Base-by-base conservation (phyloP, 345 rosid species). In the Salix exigua region DNA sequence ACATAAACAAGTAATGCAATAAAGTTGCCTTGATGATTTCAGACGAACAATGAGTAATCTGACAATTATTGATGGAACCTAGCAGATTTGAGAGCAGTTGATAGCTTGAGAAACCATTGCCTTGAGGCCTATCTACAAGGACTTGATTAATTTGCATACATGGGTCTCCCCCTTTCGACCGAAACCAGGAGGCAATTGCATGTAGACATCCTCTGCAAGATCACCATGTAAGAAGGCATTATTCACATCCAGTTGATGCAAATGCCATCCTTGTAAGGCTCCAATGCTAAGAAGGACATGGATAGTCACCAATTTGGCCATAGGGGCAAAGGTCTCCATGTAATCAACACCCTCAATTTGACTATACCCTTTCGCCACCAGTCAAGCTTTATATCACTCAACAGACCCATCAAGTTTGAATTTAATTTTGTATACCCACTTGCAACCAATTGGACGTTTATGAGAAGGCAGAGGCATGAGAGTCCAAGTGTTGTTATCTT, bases 361-460 rank as follows among this genome's bases (percentile, higher is more conserved):
- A 2, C 1, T 51, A 1, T 19, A 51, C 2, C 58, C 3, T 3
- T 18, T 51, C 6, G n/a, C 23, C 58, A 51, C n/a, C 3, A 19
- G 0, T 0, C 1, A 0, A 0, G 58, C 1, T 1, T 19, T 51
- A 7, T 51, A 18, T 2, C 10, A 0, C 19, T 51, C n/a, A 18
- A 51, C 2, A 1, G 1, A 5, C 0, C 23, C 58, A 19, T 19
- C 10, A 6, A 0, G 10, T 19, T 51, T 6, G 1, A 18, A 0
- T 8, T 51, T 51, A 9, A 19, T 19, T 1, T 51, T 51, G 1
- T 19, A 19, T 0, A 51, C 9, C 23, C 1, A 51, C 19, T 51
- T 19, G 7, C 3, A 51, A 0, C 23, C 3, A 0, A 17, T 50
- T 1, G 8, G 55, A 6, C 3, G 1, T 51, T 51, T 51, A 18